Evolutionary conservation across 2,329 filamentous ascomycete species (phyloP).

Genomic region (Trichoderma brevicompactum): DNA sequence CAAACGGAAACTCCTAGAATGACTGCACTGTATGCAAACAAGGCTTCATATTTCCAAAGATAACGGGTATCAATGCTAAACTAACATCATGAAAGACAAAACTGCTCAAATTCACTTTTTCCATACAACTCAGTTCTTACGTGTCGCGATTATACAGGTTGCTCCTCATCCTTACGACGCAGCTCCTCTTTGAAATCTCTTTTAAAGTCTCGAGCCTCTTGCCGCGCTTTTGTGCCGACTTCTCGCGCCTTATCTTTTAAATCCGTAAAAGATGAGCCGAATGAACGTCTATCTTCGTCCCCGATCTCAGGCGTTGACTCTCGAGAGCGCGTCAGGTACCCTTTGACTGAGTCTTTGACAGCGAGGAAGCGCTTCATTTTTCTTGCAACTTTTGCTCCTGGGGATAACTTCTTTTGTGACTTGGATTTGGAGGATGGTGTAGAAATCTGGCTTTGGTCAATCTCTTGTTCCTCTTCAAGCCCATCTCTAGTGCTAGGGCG

Average conservation of each 20-base stretch:
- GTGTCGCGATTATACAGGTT: neutral
- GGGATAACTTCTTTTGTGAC: neutral
- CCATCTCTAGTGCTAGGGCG: neutral
- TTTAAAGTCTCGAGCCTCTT: conserved; percentile 10
- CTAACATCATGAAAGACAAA: neutral
- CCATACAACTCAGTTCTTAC: neutral
- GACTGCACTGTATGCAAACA: too few species aligned
- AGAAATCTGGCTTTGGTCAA: neutral
- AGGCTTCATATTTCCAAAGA: too few species aligned
- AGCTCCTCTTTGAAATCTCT: conserved; percentile 18
- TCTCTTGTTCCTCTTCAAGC: neutral
- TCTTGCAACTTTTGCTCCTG: conserved; percentile 7
- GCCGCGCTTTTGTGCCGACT: conserved; percentile 4
- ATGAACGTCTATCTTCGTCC: neutral
- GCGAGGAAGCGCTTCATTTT: conserved; percentile 13
- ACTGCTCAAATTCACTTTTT: neutral
- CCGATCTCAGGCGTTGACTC: neutral
- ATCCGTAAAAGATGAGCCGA: neutral
- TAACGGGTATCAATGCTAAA: neutral
- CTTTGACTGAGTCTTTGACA: neutral
- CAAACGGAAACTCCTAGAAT: too few species aligned
- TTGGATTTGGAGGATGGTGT: neutral
- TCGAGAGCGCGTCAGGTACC: neutral
- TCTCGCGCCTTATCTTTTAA: conserved; percentile 18
- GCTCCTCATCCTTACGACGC: neutral